These are phyloP conservation scores for Brasilioporus rufonigricans DNA, from an alignment of 768 basidiomycete species.

Conservation along the genomic window DNA sequence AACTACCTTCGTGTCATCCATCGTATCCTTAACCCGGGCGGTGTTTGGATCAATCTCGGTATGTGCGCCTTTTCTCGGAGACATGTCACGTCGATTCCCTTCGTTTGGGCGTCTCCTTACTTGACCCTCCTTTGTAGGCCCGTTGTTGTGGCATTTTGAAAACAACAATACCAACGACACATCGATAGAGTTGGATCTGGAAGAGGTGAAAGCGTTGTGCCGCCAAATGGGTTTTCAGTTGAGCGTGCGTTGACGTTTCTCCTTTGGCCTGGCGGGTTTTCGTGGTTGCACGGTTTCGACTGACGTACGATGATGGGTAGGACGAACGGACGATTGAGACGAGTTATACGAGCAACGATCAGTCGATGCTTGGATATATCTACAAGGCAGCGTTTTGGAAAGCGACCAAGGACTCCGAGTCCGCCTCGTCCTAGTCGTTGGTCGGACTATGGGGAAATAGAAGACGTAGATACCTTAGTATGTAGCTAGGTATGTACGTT, in stretches of 20 bases:
- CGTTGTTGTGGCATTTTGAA: conserved; percentile 96
- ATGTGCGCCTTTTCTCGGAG: background rate
- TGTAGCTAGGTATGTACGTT: too few species aligned
- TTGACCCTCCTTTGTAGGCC: conserved; percentile 48
- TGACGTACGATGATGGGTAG: conserved; percentile 51
- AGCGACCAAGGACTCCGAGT: conserved; percentile 44
- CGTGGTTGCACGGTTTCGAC: background rate
- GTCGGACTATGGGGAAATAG: too few species aligned
- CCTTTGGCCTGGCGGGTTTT: background rate
- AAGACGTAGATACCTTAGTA: too few species aligned
- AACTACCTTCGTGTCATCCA: conserved; percentile 89
- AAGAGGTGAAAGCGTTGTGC: conserved; percentile 79
- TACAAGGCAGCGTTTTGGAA: conserved; percentile 88
- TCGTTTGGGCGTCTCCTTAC: background rate
- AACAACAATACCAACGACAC: conserved; percentile 79
- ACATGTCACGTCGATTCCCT: too few species aligned
- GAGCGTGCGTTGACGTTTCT: conserved; percentile 47
- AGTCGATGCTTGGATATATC: conserved; percentile 79
- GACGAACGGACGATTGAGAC: conserved; percentile 78
- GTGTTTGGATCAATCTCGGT: conserved; percentile 88
- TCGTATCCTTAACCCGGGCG: conserved; percentile 76
- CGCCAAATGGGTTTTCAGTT: conserved; percentile 78
- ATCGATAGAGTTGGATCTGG: conserved; percentile 86
- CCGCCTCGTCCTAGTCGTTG: background rate
- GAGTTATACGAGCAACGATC: conserved; percentile 81